Percentiles rank a stretch among this genome's conserved stretches.
Evolutionary conservation across 148 eudicot species (phyloP).

Genomic region (Limonium bicolor): DNA sequence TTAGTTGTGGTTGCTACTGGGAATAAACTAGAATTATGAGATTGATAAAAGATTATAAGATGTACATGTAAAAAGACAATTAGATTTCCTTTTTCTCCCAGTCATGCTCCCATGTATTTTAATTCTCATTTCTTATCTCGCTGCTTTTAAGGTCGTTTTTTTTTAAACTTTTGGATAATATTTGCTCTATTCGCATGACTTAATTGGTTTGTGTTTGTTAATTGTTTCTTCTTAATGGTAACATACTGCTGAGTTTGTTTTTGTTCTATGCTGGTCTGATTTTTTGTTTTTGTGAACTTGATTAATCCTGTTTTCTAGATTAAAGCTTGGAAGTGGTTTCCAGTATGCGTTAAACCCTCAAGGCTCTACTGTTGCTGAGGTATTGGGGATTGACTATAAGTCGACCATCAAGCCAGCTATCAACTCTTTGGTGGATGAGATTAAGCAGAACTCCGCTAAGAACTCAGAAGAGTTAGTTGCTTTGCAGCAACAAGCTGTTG

Average conservation of each 20-base stretch:
- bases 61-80: not conserved
- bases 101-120: no score
- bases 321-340: slow-evolving; percentile 66
- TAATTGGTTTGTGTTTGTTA: no score
- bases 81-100: no score
- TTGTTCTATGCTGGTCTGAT: no score
- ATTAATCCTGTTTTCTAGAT: slow-evolving; percentile 22
- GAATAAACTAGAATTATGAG: not conserved
- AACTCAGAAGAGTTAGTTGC: slow-evolving; percentile 63
- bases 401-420: slow-evolving; percentile 57
- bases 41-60: not conserved
- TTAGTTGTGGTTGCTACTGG: not conserved
- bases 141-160: no score
- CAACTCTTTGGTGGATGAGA: slow-evolving; percentile 36
- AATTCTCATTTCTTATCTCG: no score
- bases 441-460: slow-evolving; percentile 39
- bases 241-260: no score
- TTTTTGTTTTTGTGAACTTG: not conserved
- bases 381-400: slow-evolving; percentile 72
- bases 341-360: slow-evolving; percentile 46
- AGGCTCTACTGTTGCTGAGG: slow-evolving; percentile 61
- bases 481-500: slow-evolving; percentile 58
- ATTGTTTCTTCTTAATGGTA: no score
- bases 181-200: no score
- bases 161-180: no score